Conservation (phyloP, 2,329 filamentous ascomycete species). For the Hymenoscyphus occultus region DNA sequence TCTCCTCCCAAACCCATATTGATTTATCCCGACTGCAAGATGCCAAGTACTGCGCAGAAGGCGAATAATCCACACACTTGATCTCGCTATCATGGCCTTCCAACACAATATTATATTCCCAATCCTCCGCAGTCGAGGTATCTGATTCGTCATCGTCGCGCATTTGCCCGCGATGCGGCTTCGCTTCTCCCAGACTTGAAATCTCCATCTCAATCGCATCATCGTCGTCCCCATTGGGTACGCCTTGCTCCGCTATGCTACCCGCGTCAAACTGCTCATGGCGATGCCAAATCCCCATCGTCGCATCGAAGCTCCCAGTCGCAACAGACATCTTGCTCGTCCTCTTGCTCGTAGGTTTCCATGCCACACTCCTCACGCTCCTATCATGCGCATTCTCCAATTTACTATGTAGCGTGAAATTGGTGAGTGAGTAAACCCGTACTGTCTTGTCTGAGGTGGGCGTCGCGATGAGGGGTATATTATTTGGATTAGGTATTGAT, state of each 20-base stretch:
- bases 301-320: slow-evolving; percentile 91
- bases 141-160: slow-evolving; percentile 37
- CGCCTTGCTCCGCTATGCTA: not conserved
- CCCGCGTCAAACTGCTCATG: slow-evolving; percentile 38
- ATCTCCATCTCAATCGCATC: slow-evolving; percentile 45
- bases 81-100: slow-evolving; percentile 96
- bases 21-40: slow-evolving; percentile 91
- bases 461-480: slow-evolving; percentile 81
- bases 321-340: slow-evolving; percentile 72
- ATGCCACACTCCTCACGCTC: slow-evolving; percentile 79
- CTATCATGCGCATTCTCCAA: slow-evolving; percentile 88
- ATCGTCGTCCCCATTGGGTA: slow-evolving; percentile 19
- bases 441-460: slow-evolving; percentile 82
- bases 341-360: slow-evolving; percentile 70
- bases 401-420: slow-evolving; percentile 73
- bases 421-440: slow-evolving; percentile 82
- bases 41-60: slow-evolving; percentile 74
- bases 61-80: slow-evolving; percentile 72
- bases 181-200: slow-evolving; percentile 25
- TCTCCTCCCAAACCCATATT: slow-evolving; percentile 98
- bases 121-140: slow-evolving; percentile 66
- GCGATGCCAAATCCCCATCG: slow-evolving; percentile 78
- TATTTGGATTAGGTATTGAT: slow-evolving; percentile 75
- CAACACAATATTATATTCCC: slow-evolving; percentile 87
- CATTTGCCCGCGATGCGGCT: slow-evolving; percentile 20